Base-by-base conservation (phyloP, 345 rosid genomes). In the Kandelia obovata region DNA sequence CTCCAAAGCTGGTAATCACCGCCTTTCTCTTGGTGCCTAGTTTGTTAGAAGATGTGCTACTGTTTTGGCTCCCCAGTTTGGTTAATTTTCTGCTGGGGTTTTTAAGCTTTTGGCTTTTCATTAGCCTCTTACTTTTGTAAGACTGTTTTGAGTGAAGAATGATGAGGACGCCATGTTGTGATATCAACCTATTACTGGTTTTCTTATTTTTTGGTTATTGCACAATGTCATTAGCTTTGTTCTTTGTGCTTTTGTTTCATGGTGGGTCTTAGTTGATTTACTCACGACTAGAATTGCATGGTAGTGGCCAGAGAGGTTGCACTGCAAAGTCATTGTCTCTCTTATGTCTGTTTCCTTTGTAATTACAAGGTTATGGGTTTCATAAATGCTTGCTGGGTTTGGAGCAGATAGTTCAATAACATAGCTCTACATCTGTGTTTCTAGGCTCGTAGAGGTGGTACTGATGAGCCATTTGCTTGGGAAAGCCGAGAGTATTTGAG, bases 401-500 rank as follows among this genome's bases (percentile, higher is more conserved):
- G 5, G 16, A 25, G 30, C 28, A 21, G 26, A 53, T 11, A 53
- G 13, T 53, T 21, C 37, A 53, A n/a, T 56, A 16, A 21, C 31
- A 2, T 25, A 27, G 28, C 59, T 56, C 16, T 10, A 9, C 28
- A 2, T 56, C 59, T 46, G 21, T 62, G 21, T 70, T 65, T 15
- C 21, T 66, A 91, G 97, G 97, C 97, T 35, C 95, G 97, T 21
- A 83, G 92, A 80, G 96, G 92, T 74, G 96, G 94, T 58, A 51
- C 76, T 61, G 99, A 96, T 76, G 99, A 96, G 84, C 83, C 92
- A 19, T 95, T 92, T 79, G 99, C 99, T 37, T 95, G 99, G 99
- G 89, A 86, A 62, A 90, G 98, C 84, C 89, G 94, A 73, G 98
- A 95, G 72, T 92, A 65, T 80, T 79, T 95, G 73, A 89, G 99